A percentile compares a stretch with the other conserved stretches of the same genome.
phyloP scores from a whole-genome alignment of 2,329 filamentous ascomycete genomes.

The Didymella pinodella region DNA sequence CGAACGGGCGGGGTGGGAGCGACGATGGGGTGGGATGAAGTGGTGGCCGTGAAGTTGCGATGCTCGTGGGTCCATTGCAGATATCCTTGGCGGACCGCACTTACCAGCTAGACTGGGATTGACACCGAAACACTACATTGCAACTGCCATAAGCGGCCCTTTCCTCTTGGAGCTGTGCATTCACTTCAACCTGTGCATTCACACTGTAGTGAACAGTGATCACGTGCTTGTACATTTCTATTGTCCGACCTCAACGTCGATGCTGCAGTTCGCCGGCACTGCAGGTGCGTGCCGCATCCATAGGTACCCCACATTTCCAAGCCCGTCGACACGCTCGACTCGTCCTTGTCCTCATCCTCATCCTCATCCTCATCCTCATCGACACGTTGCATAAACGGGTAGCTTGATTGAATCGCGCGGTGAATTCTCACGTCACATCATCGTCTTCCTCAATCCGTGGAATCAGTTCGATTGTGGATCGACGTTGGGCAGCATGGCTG shows the following conservation, averaged over 20 bases:
- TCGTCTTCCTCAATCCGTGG: background rate
- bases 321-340: background rate
- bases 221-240: background rate
- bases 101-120: constrained; percentile 19
- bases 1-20: constrained; percentile 31
- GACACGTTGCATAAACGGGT: background rate
- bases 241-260: background rate
- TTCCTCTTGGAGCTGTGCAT: background rate
- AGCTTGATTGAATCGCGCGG: background rate
- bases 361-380: background rate
- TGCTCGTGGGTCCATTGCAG: constrained; percentile 24
- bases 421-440: background rate
- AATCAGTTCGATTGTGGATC: background rate
- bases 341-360: background rate
- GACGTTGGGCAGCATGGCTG: background rate
- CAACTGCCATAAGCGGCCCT: background rate
- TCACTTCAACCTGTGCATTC: background rate
- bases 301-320: constrained; percentile 19
- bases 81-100: constrained; percentile 17
- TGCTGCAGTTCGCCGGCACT: constrained; percentile 18
- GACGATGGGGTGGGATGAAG: constrained; percentile 31
- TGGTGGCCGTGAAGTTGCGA: constrained; percentile 29
- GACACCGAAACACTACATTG: constrained; percentile 2
- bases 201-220: background rate
- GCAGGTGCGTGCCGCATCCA: constrained; percentile 16